Base-by-base conservation (phyloP, 2,329 filamentous ascomycete species). In the Orbilia javanica region DNA sequence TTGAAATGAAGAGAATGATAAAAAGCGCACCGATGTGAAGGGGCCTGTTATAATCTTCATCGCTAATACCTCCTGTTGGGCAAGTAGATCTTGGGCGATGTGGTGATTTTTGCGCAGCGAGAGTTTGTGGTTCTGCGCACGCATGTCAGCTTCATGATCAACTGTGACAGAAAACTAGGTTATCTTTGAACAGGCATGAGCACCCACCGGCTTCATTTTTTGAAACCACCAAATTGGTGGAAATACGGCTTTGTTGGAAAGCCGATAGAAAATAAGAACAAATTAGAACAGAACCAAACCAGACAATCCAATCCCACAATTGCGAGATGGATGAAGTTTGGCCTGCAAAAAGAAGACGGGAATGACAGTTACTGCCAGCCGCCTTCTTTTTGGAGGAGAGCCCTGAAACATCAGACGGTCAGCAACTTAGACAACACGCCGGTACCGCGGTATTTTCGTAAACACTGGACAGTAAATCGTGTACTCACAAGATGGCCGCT, bases 1-100 rank as follows among this genome's bases (percentile, higher is more conserved):
- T 39, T 10, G 42, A 52, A 18, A 66, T 20, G 11, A 22, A 48
- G n/a, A 64, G 44, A 18, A 64, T 64, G 80, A 81, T 3, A 83
- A 84, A 64, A 20, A 64, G 60, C 2, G 60, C 60, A 1, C 60
- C 60, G 25, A 64, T 29, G 20, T 64, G 60, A 15, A 64, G 60
- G 13, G 60, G 60, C 1, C 22, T 48, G 25, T 64, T 50, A n/a
- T 64, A 64, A 1, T 48, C 13, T 22, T n/a, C 15, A n/a, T 7
- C 22, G 39, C 20, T 15, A 18, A 48, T 11, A 1, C 60, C 60
- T 7, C 60, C 60, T 2, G 22, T 64, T 0, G 60, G 39, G 11
- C 60, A 64, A 13, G 60, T 64, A 39, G 57, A 63, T 34, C 57
- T 27, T 5, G 3, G 22, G 20, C 13, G 57, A 18, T 46, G 25